phyloP scores from a whole-genome alignment of 495 filamentous ascomycete species.

The Opeltia flavorubescens region DNA sequence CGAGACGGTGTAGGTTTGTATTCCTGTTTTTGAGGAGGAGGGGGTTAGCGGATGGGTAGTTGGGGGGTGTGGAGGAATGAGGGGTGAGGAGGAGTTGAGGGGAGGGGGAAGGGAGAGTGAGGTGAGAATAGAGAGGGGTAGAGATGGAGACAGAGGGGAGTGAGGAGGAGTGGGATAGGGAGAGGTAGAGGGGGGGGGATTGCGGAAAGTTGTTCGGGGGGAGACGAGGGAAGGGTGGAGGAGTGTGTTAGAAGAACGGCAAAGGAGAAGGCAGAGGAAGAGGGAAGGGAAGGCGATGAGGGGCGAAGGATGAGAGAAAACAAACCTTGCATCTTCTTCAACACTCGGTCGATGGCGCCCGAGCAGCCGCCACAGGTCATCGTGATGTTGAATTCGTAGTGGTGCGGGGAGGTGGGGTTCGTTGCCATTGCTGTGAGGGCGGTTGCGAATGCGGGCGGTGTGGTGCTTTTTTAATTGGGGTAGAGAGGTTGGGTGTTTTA shows the following conservation, averaged over 20 bases:
- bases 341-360: conserved; percentile 70
- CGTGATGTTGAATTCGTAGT: conserved; percentile 55
- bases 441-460: too few species aligned
- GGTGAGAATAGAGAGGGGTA: not conserved
- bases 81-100: not conserved
- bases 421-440: too few species aligned
- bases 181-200: not conserved
- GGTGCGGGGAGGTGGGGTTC: conserved; percentile 35
- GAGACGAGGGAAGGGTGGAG: not conserved
- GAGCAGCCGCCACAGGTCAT: conserved; percentile 62
- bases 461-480: too few species aligned
- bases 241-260: not conserved
- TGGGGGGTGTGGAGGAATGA: not conserved
- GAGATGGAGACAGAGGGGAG: not conserved
- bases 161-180: not conserved
- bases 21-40: conserved; percentile 37
- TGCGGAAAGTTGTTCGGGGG: too few species aligned
- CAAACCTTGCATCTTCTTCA: conserved; percentile 84
- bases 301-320: conserved; percentile 2
- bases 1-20: conserved; percentile 74
- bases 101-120: not conserved
- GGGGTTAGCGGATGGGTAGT: not conserved
- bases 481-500: too few species aligned
- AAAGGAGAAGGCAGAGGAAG: not conserved
- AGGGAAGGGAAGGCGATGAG: not conserved